These are phyloP conservation scores for Fusarium marasasianum DNA, from an alignment of 2,329 filamentous ascomycete genomes.

Conservation along the genomic window DNA sequence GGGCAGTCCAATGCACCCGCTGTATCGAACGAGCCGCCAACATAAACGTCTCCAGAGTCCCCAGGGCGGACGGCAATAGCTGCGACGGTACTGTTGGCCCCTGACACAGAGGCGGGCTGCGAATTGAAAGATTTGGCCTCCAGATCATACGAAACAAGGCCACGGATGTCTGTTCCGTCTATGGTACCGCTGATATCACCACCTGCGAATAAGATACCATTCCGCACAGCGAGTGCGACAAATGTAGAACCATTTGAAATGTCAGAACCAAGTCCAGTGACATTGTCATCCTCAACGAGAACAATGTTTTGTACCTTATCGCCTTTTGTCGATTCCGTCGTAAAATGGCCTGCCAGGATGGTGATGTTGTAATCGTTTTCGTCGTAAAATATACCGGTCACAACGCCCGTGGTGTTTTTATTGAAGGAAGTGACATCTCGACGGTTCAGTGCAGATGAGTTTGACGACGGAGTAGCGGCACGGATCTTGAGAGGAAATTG, in stretches of 20 bases:
- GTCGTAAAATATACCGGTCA: constrained; percentile 81
- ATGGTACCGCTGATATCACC: constrained; percentile 80
- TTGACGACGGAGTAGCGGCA: constrained; percentile 40
- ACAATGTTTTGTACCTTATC: constrained; percentile 80
- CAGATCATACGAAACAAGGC: constrained; percentile 84
- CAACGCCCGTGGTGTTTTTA: constrained; percentile 70
- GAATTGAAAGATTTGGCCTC: constrained; percentile 67
- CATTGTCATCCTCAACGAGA: constrained; percentile 81
- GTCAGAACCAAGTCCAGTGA: constrained; percentile 75
- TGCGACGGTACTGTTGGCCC: constrained; percentile 76
- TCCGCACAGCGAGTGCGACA: constrained; percentile 72
- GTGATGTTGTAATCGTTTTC: constrained; percentile 79
- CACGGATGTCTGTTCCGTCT: constrained; percentile 69
- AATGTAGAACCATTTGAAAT: constrained; percentile 80
- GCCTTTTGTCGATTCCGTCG: constrained; percentile 73
- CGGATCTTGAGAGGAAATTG: constrained; percentile 67
- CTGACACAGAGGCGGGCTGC: constrained; percentile 80
- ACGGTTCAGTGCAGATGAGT: constrained; percentile 54
- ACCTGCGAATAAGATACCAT: constrained; percentile 80
- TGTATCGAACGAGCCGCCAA: constrained; percentile 84
- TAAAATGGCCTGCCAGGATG: constrained; percentile 88
- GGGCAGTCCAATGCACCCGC: constrained; percentile 86
- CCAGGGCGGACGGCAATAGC: constrained; percentile 75
- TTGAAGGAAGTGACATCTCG: constrained; percentile 55
- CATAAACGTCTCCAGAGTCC: constrained; percentile 77